These are phyloP conservation scores for Phytophthora pluvialis DNA, from an alignment of 352 stramenopile genomes.

Conservation along the genomic window DNA sequence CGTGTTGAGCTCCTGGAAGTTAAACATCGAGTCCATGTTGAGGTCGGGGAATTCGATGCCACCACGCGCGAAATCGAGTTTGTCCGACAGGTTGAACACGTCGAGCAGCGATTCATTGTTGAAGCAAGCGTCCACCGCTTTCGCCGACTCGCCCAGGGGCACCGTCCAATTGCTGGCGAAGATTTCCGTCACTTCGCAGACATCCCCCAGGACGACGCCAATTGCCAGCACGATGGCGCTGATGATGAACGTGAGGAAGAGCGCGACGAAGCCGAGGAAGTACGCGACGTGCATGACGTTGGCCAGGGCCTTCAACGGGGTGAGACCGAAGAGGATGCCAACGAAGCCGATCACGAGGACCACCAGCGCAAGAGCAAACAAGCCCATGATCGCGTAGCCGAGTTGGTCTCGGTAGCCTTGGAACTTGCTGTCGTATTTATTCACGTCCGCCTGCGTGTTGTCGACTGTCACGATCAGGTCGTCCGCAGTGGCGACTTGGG, in stretches of 20 bases:
- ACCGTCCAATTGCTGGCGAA: constrained; percentile 64
- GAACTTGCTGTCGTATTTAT: constrained; percentile 44
- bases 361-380: constrained; percentile 64
- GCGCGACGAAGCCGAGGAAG: constrained; percentile 68
- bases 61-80: constrained; percentile 65
- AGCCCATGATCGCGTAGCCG: constrained; percentile 48
- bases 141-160: constrained; percentile 51
- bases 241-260: constrained; percentile 71
- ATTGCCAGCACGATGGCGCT: constrained; percentile 58
- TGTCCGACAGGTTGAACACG: constrained; percentile 57
- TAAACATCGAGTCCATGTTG: constrained; percentile 40
- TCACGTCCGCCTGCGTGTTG: constrained; percentile 37
- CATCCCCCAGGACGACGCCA: constrained; percentile 65
- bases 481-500: constrained; percentile 35
- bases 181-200: constrained; percentile 61
- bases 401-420: constrained; percentile 49
- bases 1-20: constrained; percentile 54
- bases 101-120: constrained; percentile 65
- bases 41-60: constrained; percentile 59
- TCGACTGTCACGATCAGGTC: constrained; percentile 41
- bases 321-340: constrained; percentile 70
- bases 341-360: constrained; percentile 66
- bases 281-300: constrained; percentile 82
- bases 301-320: constrained; percentile 59
- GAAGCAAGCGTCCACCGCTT: constrained; percentile 69